Conservation (phyloP, 2,329 filamentous ascomycete genomes). For the Nothopassalora personata region DNA sequence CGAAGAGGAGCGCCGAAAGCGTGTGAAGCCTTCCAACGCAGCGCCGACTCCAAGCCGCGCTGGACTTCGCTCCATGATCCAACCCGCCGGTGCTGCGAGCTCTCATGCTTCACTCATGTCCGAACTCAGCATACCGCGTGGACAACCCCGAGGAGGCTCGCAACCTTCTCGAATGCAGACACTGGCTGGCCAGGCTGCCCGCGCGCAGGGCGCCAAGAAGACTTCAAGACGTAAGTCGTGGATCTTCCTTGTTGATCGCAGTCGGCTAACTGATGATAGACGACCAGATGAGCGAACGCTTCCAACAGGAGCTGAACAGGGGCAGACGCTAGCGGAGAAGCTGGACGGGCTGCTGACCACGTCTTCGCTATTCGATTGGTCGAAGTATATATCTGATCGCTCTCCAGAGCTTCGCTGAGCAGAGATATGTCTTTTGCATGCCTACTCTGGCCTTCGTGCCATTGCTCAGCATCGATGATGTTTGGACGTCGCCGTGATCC, state of each 20-base stretch:
- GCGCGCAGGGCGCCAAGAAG: constrained; percentile 14
- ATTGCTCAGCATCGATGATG: background rate
- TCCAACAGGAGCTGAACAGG: constrained; percentile 23
- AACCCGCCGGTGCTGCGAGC: background rate
- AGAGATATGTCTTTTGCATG: background rate
- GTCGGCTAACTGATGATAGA: constrained; percentile 10
- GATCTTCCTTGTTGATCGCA: background rate
- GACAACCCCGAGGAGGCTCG: background rate
- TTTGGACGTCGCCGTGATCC: background rate
- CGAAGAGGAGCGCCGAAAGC: constrained; percentile 22
- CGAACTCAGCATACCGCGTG: background rate
- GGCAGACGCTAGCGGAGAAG: background rate
- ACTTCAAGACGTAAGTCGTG: constrained; percentile 17
- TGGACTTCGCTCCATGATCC: background rate
- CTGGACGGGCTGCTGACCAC: background rate
- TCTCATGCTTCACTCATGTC: background rate
- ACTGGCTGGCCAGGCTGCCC: constrained; percentile 10
- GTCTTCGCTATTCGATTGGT: background rate
- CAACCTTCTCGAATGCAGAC: constrained; percentile 13
- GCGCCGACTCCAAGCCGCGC: background rate
- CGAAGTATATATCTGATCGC: background rate
- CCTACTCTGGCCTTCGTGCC: background rate
- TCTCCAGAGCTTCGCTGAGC: background rate
- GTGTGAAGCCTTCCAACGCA: background rate
- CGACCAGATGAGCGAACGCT: constrained; percentile 21